Evolutionary conservation across 495 filamentous ascomycete species (phyloP).

Genomic region (Tuber calosporum): DNA sequence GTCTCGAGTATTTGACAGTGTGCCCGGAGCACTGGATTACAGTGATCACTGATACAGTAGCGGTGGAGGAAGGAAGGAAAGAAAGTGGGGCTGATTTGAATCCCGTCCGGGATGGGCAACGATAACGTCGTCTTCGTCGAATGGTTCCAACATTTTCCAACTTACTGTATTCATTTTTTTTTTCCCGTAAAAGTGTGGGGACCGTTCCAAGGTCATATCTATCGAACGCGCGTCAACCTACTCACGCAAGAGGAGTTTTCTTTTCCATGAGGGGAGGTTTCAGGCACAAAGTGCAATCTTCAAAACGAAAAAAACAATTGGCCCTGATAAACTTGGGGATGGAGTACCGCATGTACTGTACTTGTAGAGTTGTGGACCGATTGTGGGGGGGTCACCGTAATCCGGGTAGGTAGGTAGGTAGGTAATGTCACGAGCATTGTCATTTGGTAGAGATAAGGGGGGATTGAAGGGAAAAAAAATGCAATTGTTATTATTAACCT

Average conservation of each 20-base stretch:
- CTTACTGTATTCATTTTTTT: too few species aligned
- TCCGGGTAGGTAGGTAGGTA: too few species aligned
- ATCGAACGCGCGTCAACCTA: neutral
- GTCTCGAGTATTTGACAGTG: neutral
- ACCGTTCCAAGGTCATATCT: too few species aligned
- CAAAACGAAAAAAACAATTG: neutral
- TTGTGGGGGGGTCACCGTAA: too few species aligned
- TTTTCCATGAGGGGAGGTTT: neutral
- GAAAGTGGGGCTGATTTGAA: neutral
- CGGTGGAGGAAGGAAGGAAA: too few species aligned
- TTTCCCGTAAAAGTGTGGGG: too few species aligned
- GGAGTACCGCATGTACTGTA: too few species aligned
- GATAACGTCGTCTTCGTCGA: neutral
- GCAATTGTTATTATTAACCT: neutral
- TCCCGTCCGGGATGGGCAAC: neutral
- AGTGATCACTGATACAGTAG: too few species aligned
- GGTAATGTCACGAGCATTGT: neutral
- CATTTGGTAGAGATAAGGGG: constrained; percentile 4
- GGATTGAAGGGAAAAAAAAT: neutral
- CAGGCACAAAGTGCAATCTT: neutral
- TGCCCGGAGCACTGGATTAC: neutral
- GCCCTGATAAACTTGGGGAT: neutral
- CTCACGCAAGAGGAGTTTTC: neutral
- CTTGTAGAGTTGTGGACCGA: too few species aligned
- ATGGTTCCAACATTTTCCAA: too few species aligned